These are phyloP conservation scores for Xylariaceae sp. DNA, from an alignment of 2,329 filamentous ascomycete genomes.

Conservation along the genomic window DNA sequence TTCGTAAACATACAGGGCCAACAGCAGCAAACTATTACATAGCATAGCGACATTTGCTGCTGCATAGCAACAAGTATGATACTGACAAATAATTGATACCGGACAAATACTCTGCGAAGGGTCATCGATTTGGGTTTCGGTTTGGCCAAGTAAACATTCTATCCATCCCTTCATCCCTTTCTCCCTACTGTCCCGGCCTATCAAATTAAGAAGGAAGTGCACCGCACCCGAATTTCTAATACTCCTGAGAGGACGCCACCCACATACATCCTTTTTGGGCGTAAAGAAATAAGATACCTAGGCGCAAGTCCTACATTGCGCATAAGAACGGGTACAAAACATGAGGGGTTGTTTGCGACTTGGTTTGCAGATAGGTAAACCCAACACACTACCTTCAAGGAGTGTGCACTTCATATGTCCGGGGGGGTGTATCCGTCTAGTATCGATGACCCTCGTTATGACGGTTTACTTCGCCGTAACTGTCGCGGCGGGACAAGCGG, in stretches of 20 bases:
- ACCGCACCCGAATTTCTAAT: neutral
- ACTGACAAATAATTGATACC: too few relatives aligned
- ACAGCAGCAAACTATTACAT: too few relatives aligned
- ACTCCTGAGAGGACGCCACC: neutral
- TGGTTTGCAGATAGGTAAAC: neutral
- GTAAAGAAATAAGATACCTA: neutral
- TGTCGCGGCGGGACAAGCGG: conserved; percentile 17
- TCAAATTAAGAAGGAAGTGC: neutral
- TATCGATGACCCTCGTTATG: conserved; percentile 11
- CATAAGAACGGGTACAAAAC: conserved; percentile 1
- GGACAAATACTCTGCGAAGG: too few relatives aligned
- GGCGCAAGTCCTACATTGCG: conserved; percentile 1
- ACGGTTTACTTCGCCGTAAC: conserved; percentile 13
- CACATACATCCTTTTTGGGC: too few relatives aligned
- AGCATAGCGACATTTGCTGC: too few relatives aligned
- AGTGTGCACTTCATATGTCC: neutral
- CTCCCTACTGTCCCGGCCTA: neutral
- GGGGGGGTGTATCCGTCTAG: neutral
- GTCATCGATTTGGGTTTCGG: too few relatives aligned
- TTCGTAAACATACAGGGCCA: too few relatives aligned
- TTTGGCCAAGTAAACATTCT: neutral
- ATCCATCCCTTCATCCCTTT: neutral
- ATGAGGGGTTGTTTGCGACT: neutral
- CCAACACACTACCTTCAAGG: neutral
- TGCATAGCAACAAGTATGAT: too few relatives aligned